Base-by-base conservation (phyloP, 1,284 basidiomycete genomes). In the Irpex sp. region DNA sequence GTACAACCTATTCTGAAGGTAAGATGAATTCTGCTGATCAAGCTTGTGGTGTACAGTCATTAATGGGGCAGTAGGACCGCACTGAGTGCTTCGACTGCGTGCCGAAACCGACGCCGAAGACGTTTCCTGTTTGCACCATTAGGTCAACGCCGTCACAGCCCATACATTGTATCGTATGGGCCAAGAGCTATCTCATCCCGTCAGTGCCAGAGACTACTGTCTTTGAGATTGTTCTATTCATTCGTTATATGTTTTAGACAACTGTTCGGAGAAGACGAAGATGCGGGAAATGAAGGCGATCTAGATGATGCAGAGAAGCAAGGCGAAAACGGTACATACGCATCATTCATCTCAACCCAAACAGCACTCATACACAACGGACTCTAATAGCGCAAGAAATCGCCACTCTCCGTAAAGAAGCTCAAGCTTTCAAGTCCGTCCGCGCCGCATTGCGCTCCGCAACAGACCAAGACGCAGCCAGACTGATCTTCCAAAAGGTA, bases 111-210 rank as follows among this genome's bases (percentile, higher is more conserved):
- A 90, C 91, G 0, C 94, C 95, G 0, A 98, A 97, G 75, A 92
- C 93, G 0, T 99, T 94, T 74, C 97, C 97, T 0, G 96, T 99
- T 2, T 99, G 97, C 78, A 99, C 97, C 0, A 99, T 99, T 70
- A 91, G 97, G 56, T 96, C 95, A 1, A 99, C 97, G 0, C 97
- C 97, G 0, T 96, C 93, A 61, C 95, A 97, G 66, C 96, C 97
- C 0, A 97, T 99, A 58, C 97, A 99, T 73, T 99, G 96, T 73
- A 98, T 99, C 62, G 97, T 98, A 0, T 99, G 97, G 97, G 96
- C 94, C 37, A 99, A 99, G 76, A 96, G 88, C 69, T 99, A 98
- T 79, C 87, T 99, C n/a, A 88, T 99, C 69, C 88, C 90, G 95
- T 95, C 69, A 74, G 90, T 78, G n/a, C 17, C 9, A 49, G 0